Evolutionary conservation across 2,329 filamentous ascomycete species (phyloP), one percentile per base, ranked within the genome.

Genomic region (Lasiodiplodia theobromae): DNA sequence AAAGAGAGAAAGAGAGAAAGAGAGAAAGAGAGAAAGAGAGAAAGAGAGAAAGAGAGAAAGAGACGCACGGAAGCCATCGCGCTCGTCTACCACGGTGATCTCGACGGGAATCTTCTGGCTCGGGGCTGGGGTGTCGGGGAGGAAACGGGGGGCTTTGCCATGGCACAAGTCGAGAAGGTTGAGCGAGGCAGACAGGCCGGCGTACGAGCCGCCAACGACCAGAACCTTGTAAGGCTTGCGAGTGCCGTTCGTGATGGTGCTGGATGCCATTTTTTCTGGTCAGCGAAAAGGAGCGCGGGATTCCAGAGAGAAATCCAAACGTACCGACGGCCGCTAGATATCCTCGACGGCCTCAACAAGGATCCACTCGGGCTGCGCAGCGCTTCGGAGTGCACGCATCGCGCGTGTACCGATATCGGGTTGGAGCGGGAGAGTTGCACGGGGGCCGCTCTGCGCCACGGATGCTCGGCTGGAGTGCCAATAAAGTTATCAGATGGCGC

Each of bases 1-100:
- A n/a, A n/a, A n/a, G n/a, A n/a, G n/a, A n/a, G n/a, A n/a, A n/a
- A n/a, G n/a, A n/a, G n/a, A n/a, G n/a, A n/a, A n/a, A n/a, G n/a
- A n/a, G n/a, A n/a, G n/a, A n/a, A n/a, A n/a, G n/a, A n/a, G n/a
- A n/a, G n/a, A n/a, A n/a, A n/a, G n/a, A n/a, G n/a, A n/a, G n/a
- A n/a, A n/a, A n/a, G 85, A 81, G 0, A 8, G 11, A 2, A 31
- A 28, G 1, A 12, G 1, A 2, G 4, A 86, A 4, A 28, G 21
- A 94, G 34, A 71, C 89, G 73, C 82, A 94, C 91, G 93, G 77
- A 88, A 94, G n/a, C 92, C 92, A 82, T 94, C 92, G n/a, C 91
- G 84, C 77, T 94, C 91, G 74, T 94, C 91, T 23, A 92, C 88
- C 21, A 94, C 85, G 31, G 90, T 93, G 62, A 94, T 89, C 49